Evolutionary conservation across 345 rosid species (phyloP), one percentile per base, ranked within the genome.

Genomic region (Heritiera fomes): DNA sequence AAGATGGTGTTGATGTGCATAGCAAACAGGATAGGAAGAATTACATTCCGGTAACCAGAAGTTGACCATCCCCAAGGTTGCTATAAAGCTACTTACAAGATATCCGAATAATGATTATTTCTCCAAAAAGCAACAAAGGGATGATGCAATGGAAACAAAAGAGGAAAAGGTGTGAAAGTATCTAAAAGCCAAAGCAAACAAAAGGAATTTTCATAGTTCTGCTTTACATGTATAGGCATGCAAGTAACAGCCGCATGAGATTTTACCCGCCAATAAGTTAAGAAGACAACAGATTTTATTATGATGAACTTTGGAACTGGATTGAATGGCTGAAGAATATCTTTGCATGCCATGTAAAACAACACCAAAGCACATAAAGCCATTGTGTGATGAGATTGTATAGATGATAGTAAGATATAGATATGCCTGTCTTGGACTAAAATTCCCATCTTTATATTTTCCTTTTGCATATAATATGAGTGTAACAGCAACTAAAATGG

Each of bases 231-330:
- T 58, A 15, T 13, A 43, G 40, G 18, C 5, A 45, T 38, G 41
- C 15, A 34, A 61, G 49, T n/a, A 55, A 40, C 47, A 52, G 17
- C 49, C 64, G 30, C 18, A 80, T 34, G 23, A 75, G 65, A 77
- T 1, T 17, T 86, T 86, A 94, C 98, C 97, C 94, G 99, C 99
- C 99, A 96, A 85, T 96, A 96, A 11, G 98, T 96, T 63, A 96
- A 81, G 85, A 96, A 96, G 79, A 96, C 97, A 41, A 96, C 99
- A 75, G 99, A 94, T 83, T 96, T 96, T n/a, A 96, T 92, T 32
- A 96, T 88, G 83, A 96, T 83, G 75, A 96, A 96, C 87, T 96
- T 96, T 3, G 98, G 99, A 81, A 96, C 97, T 56, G 98, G 99
- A 80, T 94, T 96, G 89, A 96, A 96, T 68, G 99, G 99, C 86